Percentiles rank a stretch among this genome's conserved stretches.
Conservation (phyloP, 768 basidiomycete genomes). For the Coprinellus micaceus region DNA sequence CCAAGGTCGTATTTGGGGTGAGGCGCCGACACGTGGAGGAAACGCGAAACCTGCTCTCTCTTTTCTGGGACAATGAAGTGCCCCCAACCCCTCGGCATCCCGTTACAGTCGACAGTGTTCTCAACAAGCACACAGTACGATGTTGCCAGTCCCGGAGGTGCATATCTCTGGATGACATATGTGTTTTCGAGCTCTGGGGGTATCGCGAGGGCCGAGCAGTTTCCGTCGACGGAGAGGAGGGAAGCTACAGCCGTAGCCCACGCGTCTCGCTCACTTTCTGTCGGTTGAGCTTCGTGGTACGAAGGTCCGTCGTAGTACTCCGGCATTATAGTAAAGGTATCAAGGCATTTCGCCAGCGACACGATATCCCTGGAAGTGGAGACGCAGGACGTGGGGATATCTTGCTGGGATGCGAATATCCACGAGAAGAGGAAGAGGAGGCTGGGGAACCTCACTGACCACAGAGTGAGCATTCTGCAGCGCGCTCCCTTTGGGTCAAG, state of each 20-base stretch:
- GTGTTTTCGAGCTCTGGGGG: conserved; percentile 24
- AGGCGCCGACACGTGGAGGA: conserved; percentile 42
- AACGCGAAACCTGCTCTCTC: conserved; percentile 19
- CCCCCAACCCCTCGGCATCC: conserved; percentile 35
- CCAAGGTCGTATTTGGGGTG: conserved; percentile 39
- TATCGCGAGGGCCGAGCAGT: conserved; percentile 27
- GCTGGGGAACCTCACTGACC: background rate
- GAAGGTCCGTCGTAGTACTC: conserved; percentile 25
- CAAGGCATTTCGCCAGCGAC: conserved; percentile 23
- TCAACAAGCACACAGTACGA: conserved; percentile 34
- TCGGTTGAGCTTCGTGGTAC: conserved; percentile 33
- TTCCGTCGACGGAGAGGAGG: conserved; percentile 27
- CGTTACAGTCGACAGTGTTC: conserved; percentile 10
- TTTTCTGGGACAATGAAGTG: conserved; percentile 29
- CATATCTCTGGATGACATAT: conserved; percentile 26
- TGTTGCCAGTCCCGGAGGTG: conserved; percentile 14
- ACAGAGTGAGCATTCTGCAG: background rate
- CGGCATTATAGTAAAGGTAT: conserved; percentile 26
- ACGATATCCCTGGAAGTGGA: background rate
- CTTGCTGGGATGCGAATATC: background rate
- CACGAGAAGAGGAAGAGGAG: background rate
- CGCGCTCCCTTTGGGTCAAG: too few relatives aligned
- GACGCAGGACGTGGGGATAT: background rate
- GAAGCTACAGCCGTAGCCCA: conserved; percentile 26
- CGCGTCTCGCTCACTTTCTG: conserved; percentile 18